These are phyloP conservation scores for Candida ponderosae DNA, from an alignment of 805 yeast species.

Conservation along the genomic window DNA sequence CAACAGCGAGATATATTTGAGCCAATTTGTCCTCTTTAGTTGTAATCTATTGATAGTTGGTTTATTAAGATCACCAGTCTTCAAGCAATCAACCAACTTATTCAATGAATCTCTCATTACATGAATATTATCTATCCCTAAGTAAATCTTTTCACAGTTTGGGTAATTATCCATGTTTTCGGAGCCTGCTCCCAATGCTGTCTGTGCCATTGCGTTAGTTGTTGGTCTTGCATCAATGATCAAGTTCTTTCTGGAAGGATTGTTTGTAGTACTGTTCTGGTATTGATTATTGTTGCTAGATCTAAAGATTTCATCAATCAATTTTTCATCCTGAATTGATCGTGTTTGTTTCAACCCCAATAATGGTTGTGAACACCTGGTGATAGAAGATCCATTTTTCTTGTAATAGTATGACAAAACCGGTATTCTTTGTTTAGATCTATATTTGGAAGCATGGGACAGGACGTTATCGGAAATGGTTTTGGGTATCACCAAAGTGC, in stretches of 20 bases:
- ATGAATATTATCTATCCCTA: slow-evolving; percentile 93
- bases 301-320: slow-evolving; percentile 65
- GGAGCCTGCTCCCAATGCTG: slow-evolving; percentile 97
- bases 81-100: slow-evolving; percentile 52
- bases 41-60: slow-evolving; percentile 45
- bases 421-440: slow-evolving; percentile 85
- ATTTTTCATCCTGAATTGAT: slow-evolving; percentile 84
- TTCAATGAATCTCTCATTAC: slow-evolving; percentile 82
- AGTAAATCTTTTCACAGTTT: slow-evolving; percentile 60
- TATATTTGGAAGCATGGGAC: slow-evolving; percentile 73
- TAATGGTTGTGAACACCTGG: slow-evolving; percentile 88
- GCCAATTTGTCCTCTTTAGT: slow-evolving; percentile 70
- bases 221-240: slow-evolving; percentile 90
- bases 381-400: slow-evolving; percentile 66
- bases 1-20: slow-evolving; percentile 59
- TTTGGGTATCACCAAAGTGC: slow-evolving; percentile 59
- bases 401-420: slow-evolving; percentile 69
- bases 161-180: slow-evolving; percentile 86
- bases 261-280: slow-evolving; percentile 8
- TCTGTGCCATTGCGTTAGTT: slow-evolving; percentile 93
- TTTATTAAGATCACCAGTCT: slow-evolving; percentile 54
- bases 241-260: slow-evolving; percentile 42
- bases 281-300: slow-evolving; percentile 42
- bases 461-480: slow-evolving; percentile 74
- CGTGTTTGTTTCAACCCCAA: slow-evolving; percentile 85